Evolutionary conservation across 2,329 filamentous ascomycete genomes (phyloP).

Genomic region (Didymella sp.): DNA sequence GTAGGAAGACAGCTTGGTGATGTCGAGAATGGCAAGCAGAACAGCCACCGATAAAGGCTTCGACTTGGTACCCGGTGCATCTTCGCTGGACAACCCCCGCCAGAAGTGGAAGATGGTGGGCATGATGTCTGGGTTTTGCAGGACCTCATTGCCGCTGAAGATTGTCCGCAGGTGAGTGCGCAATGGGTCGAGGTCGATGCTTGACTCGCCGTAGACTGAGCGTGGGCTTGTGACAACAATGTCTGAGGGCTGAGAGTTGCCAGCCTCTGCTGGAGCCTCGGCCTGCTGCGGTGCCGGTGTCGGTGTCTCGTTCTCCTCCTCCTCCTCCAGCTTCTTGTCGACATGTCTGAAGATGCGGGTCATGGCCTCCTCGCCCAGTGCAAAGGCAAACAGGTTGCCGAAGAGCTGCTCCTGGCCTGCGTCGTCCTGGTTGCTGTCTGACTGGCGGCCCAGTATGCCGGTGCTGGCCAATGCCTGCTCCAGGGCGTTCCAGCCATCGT

Average conservation of each 20-base stretch:
- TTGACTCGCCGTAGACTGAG: slow-evolving; percentile 35
- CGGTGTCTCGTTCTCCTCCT: too few relatives aligned
- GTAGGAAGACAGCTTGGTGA: slow-evolving; percentile 44
- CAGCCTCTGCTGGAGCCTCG: slow-evolving; percentile 3
- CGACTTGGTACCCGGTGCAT: slow-evolving; percentile 42
- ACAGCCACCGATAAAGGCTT: slow-evolving; percentile 48
- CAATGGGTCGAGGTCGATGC: slow-evolving; percentile 39
- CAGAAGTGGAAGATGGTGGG: slow-evolving; percentile 51
- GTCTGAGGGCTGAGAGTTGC: slow-evolving; percentile 23
- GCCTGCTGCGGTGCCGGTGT: slow-evolving; percentile 21
- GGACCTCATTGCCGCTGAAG: slow-evolving; percentile 51
- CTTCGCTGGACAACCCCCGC: slow-evolving; percentile 43
- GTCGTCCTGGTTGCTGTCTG: slow-evolving; percentile 44
- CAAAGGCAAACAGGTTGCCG: slow-evolving; percentile 81
- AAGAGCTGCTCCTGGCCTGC: slow-evolving; percentile 73
- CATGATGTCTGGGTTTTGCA: slow-evolving; percentile 52
- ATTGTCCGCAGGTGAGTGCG: slow-evolving; percentile 41
- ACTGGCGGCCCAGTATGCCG: slow-evolving; percentile 55
- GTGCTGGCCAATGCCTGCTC: slow-evolving; percentile 75
- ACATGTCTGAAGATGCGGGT: slow-evolving; percentile 67
- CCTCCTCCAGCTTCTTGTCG: slow-evolving; percentile 35
- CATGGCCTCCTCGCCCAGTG: slow-evolving; percentile 77
- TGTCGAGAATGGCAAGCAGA: slow-evolving; percentile 46
- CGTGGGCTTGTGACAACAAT: slow-evolving; percentile 39
- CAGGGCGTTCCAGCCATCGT: slow-evolving; percentile 78